These are phyloP conservation scores for Colletotrichum destructivum DNA, from an alignment of 2,329 filamentous ascomycete species.

Conservation along the genomic window DNA sequence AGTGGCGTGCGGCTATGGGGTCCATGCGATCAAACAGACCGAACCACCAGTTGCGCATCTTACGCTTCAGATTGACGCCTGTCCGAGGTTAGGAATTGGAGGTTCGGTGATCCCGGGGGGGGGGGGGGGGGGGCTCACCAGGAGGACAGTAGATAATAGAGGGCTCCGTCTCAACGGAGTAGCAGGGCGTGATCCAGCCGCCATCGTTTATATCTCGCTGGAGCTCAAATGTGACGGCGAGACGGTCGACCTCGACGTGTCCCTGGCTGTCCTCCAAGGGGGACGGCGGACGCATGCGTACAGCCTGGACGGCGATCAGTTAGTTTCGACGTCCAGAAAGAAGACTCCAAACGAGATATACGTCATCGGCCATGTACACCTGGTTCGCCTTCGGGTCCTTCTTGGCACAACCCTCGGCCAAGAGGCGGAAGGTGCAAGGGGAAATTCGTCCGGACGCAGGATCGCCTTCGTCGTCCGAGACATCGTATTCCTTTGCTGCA, in stretches of 20 bases:
- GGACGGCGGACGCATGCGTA: conserved; percentile 38
- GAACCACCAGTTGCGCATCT: conserved; percentile 42
- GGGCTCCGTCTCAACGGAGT: conserved; percentile 40
- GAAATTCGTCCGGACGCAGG: conserved; percentile 55
- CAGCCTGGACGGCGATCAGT: conserved; percentile 19
- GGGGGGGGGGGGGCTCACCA: background rate
- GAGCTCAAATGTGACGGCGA: conserved; percentile 26
- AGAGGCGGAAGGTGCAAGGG: conserved; percentile 58
- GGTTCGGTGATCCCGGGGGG: background rate
- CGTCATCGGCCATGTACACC: conserved; percentile 44
- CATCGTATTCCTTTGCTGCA: conserved; percentile 45
- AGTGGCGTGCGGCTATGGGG: conserved; percentile 31
- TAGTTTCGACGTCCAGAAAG: background rate
- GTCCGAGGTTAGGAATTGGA: background rate
- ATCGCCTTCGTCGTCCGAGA: conserved; percentile 60
- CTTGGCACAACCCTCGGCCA: conserved; percentile 53
- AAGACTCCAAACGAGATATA: conserved; percentile 17
- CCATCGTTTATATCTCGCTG: conserved; percentile 46
- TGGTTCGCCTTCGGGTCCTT: conserved; percentile 46
- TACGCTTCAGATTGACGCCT: conserved; percentile 36
- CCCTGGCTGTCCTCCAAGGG: conserved; percentile 8
- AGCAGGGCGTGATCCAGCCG: conserved; percentile 39
- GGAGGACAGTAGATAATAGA: conserved; percentile 41
- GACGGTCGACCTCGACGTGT: conserved; percentile 28
- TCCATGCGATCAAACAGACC: conserved; percentile 44